Evolutionary conservation across 2,329 filamentous ascomycete species (phyloP).

Genomic region (Cladosporium cucumerinum): DNA sequence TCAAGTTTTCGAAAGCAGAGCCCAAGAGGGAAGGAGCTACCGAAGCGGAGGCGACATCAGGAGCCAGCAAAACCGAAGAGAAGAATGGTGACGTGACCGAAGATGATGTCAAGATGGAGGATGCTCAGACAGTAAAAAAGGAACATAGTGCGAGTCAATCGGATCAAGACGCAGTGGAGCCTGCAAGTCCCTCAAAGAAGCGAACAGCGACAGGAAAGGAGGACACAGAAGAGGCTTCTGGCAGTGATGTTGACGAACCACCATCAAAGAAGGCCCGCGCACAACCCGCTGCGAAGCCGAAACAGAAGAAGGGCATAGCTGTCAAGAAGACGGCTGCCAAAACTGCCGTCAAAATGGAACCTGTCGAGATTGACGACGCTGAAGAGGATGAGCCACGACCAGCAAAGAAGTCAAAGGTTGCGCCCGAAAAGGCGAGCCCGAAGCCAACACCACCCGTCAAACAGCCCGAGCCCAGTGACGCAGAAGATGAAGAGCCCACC

Average conservation of each 20-base stretch:
- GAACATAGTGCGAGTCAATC: slow-evolving; percentile 25
- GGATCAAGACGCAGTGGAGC: slow-evolving; percentile 19
- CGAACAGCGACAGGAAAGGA: slow-evolving; percentile 24
- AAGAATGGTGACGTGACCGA: slow-evolving; percentile 28
- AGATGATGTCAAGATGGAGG: slow-evolving; percentile 36
- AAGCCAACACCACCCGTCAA: not conserved
- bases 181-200: slow-evolving; percentile 28
- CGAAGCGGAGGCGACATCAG: slow-evolving; percentile 11
- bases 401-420: slow-evolving; percentile 1
- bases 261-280: slow-evolving; percentile 36
- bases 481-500: slow-evolving; percentile 46
- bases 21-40: slow-evolving; percentile 22
- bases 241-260: slow-evolving; percentile 32
- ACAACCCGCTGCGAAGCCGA: slow-evolving; percentile 24
- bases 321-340: slow-evolving; percentile 21
- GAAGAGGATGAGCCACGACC: slow-evolving; percentile 21
- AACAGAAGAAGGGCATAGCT: slow-evolving; percentile 28
- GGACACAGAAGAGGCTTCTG: slow-evolving; percentile 21
- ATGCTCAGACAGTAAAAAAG: slow-evolving; percentile 23
- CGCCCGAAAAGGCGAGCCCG: not conserved
- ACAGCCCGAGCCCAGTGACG: slow-evolving; percentile 31
- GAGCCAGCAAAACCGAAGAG: slow-evolving; percentile 10
- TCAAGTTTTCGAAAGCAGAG: slow-evolving; percentile 58
- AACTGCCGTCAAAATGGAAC: slow-evolving; percentile 17
- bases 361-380: slow-evolving; percentile 18